These are phyloP conservation scores for Ophiosphaerella narmari DNA, from an alignment of 2,329 filamentous ascomycete genomes.

Conservation along the genomic window DNA sequence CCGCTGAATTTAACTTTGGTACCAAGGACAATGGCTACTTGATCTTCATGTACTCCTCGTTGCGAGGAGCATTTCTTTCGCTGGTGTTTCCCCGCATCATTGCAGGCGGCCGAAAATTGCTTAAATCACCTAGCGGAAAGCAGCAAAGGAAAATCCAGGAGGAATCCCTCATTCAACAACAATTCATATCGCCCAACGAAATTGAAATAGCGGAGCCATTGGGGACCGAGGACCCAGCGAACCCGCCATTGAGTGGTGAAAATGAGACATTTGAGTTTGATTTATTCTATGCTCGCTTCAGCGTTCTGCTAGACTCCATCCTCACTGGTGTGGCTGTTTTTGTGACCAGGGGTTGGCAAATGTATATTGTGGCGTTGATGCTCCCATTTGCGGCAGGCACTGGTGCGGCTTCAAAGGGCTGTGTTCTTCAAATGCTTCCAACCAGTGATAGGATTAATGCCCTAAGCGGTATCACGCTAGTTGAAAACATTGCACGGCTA, in stretches of 20 bases:
- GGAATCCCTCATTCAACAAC: conserved; percentile 23
- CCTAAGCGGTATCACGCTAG: conserved; percentile 69
- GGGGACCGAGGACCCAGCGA: conserved; percentile 56
- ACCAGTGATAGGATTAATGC: conserved; percentile 67
- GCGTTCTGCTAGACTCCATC: conserved; percentile 66
- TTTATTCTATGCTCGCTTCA: conserved; percentile 68
- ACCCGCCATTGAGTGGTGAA: conserved; percentile 43
- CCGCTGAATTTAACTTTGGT: conserved; percentile 51
- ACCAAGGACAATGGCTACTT: conserved; percentile 53
- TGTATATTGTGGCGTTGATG: conserved; percentile 68
- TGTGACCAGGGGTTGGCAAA: conserved; percentile 67
- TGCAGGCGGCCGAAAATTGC: conserved; percentile 46
- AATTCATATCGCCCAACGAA: conserved; percentile 34
- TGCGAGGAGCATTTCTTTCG: conserved; percentile 52
- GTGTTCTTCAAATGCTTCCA: conserved; percentile 73
- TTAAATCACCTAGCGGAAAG: conserved; percentile 35
- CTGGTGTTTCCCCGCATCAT: conserved; percentile 54
- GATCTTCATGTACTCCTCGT: conserved; percentile 51
- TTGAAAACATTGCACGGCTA: conserved; percentile 70
- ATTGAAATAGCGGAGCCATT: conserved; percentile 52
- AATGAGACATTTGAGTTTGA: conserved; percentile 65
- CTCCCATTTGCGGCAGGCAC: conserved; percentile 72
- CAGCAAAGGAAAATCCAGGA: conserved; percentile 9
- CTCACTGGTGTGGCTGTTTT: conserved; percentile 68
- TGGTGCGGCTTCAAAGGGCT: conserved; percentile 71